These are phyloP conservation scores for Hymenoscyphus linearis DNA, from an alignment of 2,329 filamentous ascomycete genomes.

Conservation along the genomic window DNA sequence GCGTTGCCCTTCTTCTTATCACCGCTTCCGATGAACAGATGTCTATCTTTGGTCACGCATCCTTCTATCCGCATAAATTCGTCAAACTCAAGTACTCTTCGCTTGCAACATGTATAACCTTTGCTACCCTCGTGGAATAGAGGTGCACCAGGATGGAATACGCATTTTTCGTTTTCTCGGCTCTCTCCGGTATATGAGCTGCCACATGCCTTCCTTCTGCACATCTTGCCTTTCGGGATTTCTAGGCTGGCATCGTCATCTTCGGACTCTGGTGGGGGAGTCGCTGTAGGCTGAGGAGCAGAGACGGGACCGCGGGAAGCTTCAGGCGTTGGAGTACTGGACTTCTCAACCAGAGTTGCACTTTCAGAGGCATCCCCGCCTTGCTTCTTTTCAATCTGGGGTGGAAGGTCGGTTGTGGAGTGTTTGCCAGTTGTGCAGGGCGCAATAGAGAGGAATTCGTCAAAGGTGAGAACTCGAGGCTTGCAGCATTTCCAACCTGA, in stretches of 20 bases:
- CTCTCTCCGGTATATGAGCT: conserved; percentile 54
- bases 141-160: conserved; percentile 82
- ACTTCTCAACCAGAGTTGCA: conserved; percentile 38
- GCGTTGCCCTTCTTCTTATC: conserved; percentile 52
- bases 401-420: conserved; percentile 73
- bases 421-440: conserved; percentile 93
- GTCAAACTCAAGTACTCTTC: conserved; percentile 91
- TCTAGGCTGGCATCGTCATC: conserved; percentile 74
- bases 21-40: conserved; percentile 79
- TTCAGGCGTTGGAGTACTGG: conserved; percentile 44
- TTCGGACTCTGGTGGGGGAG: conserved; percentile 68
- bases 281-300: conserved; percentile 37
- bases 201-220: conserved; percentile 73
- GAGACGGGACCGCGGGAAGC: conserved; percentile 39
- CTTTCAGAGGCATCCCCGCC: conserved; percentile 33
- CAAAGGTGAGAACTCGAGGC: conserved; percentile 90
- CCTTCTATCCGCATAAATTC: conserved; percentile 96
- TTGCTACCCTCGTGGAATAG: conserved; percentile 99
- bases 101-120: conserved; percentile 95
- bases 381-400: conserved; percentile 54
- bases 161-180: conserved; percentile 70
- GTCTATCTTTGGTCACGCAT: conserved; percentile 73
- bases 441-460: conserved; percentile 90
- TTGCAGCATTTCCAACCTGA: conserved; percentile 99
- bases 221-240: conserved; percentile 69